These are phyloP conservation scores for Pseudogymnoascus sp. DNA, from an alignment of 2,329 filamentous ascomycete genomes.

Conservation along the genomic window DNA sequence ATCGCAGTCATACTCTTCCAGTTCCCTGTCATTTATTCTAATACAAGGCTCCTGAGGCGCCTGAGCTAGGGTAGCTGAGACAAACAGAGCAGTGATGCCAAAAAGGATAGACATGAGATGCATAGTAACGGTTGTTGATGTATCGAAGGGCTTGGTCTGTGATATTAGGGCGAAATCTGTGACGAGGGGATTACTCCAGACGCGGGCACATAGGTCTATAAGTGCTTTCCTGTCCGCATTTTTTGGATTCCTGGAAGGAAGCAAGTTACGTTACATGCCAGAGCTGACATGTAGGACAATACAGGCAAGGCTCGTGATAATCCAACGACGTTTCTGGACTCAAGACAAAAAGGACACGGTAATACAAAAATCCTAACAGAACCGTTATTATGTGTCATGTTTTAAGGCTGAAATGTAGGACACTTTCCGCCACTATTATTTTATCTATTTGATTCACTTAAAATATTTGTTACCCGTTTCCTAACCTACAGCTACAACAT, in stretches of 20 bases:
- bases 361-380: background rate
- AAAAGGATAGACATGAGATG: background rate
- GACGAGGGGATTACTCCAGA: background rate
- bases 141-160: background rate
- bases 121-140: background rate
- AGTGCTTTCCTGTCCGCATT: background rate
- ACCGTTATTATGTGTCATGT: background rate
- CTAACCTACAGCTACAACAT: too few species aligned
- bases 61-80: background rate
- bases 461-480: background rate
- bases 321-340: too few species aligned
- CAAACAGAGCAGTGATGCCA: background rate
- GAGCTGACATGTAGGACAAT: background rate
- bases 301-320: too few species aligned
- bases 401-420: background rate
- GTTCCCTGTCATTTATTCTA: background rate
- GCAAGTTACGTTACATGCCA: background rate
- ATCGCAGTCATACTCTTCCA: background rate
- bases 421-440: background rate
- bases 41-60: background rate
- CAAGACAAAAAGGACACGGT: background rate
- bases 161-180: background rate
- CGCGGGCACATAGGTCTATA: background rate
- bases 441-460: background rate
- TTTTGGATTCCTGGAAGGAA: background rate